phyloP scores from a whole-genome alignment of 345 rosid species.

The Eucalyptus marginata region DNA sequence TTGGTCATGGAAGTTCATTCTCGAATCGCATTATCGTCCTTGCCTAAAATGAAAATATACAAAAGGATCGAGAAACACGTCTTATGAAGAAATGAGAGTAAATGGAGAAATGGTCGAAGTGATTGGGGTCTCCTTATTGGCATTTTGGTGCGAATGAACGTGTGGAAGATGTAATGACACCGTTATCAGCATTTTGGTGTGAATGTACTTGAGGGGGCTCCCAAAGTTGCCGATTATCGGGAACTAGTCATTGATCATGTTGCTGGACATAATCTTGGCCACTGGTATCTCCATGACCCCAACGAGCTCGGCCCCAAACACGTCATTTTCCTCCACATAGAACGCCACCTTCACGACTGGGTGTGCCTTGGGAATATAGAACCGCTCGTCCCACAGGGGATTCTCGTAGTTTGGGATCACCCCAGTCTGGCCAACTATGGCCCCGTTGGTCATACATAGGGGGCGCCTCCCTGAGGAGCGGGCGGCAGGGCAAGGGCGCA shows the following conservation, averaged over 20 bases:
- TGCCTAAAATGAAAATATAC: not conserved
- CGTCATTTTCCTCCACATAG: slow-evolving; percentile 27
- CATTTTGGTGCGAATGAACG: not conserved
- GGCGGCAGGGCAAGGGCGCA: too few species aligned
- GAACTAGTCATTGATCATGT: slow-evolving; percentile 39
- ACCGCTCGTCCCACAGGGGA: slow-evolving; percentile 55
- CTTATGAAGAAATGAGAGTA: not conserved
- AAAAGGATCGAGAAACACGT: too few species aligned
- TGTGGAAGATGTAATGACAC: not conserved
- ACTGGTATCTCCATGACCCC: slow-evolving; percentile 35
- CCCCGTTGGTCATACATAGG: slow-evolving; percentile 3
- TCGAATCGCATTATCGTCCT: not conserved
- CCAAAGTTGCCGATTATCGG: slow-evolving; percentile 3
- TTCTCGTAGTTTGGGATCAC: slow-evolving; percentile 40
- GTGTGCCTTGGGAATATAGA: slow-evolving; percentile 43
- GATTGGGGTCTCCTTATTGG: not conserved
- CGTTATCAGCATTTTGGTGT: too few species aligned
- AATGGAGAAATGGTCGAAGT: not conserved
- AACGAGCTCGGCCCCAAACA: slow-evolving; percentile 46
- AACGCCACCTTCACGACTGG: slow-evolving; percentile 7
- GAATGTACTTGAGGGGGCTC: not conserved
- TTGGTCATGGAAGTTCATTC: not conserved
- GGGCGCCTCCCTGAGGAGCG: too few species aligned
- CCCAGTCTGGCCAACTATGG: slow-evolving; percentile 59
- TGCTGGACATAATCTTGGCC: slow-evolving; percentile 23